Conservation (phyloP, 2,329 filamentous ascomycete genomes). For the Fusarium temperatum region DNA sequence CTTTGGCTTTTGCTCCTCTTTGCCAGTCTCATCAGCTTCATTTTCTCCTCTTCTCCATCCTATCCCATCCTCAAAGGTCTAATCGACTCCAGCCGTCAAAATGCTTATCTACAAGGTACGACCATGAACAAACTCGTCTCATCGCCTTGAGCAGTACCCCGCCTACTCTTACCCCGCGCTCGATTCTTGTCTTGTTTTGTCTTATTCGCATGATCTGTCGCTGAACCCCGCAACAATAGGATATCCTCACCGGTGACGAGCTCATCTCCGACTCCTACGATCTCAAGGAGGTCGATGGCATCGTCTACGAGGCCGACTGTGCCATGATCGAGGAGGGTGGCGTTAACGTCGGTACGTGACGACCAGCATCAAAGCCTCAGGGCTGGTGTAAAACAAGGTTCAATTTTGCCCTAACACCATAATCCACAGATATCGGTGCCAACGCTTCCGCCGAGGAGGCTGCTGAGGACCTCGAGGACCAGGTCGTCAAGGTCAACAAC, state of each 20-base stretch:
- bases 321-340: slow-evolving; percentile 83
- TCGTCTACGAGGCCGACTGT: slow-evolving; percentile 92
- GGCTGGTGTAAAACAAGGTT: background rate
- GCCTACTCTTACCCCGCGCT: slow-evolving; percentile 30
- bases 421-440: slow-evolving; percentile 79
- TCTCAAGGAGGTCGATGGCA: slow-evolving; percentile 79
- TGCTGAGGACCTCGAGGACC: slow-evolving; percentile 78
- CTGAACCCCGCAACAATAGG: slow-evolving; percentile 64
- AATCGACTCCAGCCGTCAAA: slow-evolving; percentile 56
- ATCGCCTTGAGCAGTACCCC: background rate
- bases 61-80: slow-evolving; percentile 29
- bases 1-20: slow-evolving; percentile 31
- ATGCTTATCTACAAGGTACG: slow-evolving; percentile 79
- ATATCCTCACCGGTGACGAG: slow-evolving; percentile 90
- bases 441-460: slow-evolving; percentile 96
- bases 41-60: slow-evolving; percentile 15
- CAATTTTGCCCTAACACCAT: slow-evolving; percentile 13
- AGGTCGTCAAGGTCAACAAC: slow-evolving; percentile 82
- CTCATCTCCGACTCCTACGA: slow-evolving; percentile 95
- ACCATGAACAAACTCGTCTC: slow-evolving; percentile 24
- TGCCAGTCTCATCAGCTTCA: slow-evolving; percentile 29
- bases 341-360: slow-evolving; percentile 74
- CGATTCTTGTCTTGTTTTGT: slow-evolving; percentile 3
- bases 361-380: background rate
- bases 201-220: slow-evolving; percentile 32